Percentiles rank a stretch among this genome's conserved stretches.
These are phyloP conservation scores for Hypoxylon lienhwacheense DNA, from an alignment of 495 filamentous ascomycete species.

Conservation along the genomic window DNA sequence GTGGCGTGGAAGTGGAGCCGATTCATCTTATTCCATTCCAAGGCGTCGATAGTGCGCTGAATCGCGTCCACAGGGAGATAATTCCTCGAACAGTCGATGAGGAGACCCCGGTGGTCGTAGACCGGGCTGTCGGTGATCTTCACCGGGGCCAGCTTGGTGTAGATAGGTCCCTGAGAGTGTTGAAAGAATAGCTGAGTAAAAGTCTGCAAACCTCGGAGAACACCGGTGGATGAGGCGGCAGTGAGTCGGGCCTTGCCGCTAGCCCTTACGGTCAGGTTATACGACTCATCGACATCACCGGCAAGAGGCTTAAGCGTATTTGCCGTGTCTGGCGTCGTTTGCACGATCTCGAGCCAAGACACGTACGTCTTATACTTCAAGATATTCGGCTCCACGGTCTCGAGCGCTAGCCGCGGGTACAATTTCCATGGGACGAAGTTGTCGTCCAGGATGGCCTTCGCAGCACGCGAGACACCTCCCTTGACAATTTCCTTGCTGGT, in stretches of 20 bases:
- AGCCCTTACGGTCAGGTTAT: constrained; percentile 59
- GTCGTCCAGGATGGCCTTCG: constrained; percentile 58
- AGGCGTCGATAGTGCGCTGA: constrained; percentile 68
- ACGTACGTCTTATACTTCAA: constrained; percentile 52
- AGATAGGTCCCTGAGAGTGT: constrained; percentile 60
- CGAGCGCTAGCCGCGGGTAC: constrained; percentile 54
- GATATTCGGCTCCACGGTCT: constrained; percentile 61
- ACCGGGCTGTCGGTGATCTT: constrained; percentile 65
- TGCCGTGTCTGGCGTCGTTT: constrained; percentile 56
- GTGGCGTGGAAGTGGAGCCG: constrained; percentile 76
- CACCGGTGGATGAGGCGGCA: constrained; percentile 64
- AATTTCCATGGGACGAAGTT: constrained; percentile 78
- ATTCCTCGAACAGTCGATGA: constrained; percentile 70
- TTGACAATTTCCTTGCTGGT: constrained; percentile 54
- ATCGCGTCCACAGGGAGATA: constrained; percentile 66
- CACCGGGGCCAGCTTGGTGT: constrained; percentile 68
- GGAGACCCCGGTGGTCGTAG: constrained; percentile 72
- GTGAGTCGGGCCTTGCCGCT: constrained; percentile 60
- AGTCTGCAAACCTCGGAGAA: constrained; percentile 67
- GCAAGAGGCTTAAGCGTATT: constrained; percentile 59
- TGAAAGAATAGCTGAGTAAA: constrained; percentile 76
- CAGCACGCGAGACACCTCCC: constrained; percentile 49
- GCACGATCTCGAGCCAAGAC: constrained; percentile 58
- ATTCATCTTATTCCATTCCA: constrained; percentile 78
- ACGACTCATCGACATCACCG: constrained; percentile 71